Conservation (phyloP, 768 basidiomycete species). For the Leccinum sublutescens region DNA sequence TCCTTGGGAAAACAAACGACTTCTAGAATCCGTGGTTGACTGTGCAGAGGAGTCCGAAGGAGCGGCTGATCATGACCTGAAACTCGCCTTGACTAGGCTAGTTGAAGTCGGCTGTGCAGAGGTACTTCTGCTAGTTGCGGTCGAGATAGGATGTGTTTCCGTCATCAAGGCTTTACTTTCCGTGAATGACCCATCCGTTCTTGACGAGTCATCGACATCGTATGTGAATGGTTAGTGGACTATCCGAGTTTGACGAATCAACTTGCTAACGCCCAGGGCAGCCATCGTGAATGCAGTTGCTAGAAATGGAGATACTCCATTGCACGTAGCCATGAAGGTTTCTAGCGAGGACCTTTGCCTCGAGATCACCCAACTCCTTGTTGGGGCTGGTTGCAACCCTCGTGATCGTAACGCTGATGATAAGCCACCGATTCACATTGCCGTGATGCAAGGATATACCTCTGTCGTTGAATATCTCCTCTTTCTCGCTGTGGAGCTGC, state of each 20-base stretch:
- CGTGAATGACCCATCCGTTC: not conserved
- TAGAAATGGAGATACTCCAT: not conserved
- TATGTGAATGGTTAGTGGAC: not conserved
- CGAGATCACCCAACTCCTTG: not conserved
- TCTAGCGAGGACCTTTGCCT: not conserved
- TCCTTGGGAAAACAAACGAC: not conserved
- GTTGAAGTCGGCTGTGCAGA: slow-evolving; percentile 1
- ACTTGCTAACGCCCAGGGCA: no score
- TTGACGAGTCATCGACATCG: not conserved
- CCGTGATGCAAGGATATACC: not conserved
- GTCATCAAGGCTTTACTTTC: not conserved
- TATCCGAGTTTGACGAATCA: not conserved
- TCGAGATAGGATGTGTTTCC: slow-evolving; percentile 4
- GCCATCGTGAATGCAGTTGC: no score
- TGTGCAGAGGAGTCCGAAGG: not conserved
- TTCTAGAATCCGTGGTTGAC: not conserved
- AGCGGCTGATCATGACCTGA: not conserved
- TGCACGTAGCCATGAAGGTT: not conserved
- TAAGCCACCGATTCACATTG: not conserved
- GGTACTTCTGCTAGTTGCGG: slow-evolving; percentile 4
- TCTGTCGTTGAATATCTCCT: not conserved
- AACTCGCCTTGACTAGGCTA: not conserved
- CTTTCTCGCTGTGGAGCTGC: not conserved
- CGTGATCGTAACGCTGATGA: not conserved
- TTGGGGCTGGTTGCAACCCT: not conserved